phyloP scores from a whole-genome alignment of 257 asterid genomes.

The Ocimum tenuiflorum region DNA sequence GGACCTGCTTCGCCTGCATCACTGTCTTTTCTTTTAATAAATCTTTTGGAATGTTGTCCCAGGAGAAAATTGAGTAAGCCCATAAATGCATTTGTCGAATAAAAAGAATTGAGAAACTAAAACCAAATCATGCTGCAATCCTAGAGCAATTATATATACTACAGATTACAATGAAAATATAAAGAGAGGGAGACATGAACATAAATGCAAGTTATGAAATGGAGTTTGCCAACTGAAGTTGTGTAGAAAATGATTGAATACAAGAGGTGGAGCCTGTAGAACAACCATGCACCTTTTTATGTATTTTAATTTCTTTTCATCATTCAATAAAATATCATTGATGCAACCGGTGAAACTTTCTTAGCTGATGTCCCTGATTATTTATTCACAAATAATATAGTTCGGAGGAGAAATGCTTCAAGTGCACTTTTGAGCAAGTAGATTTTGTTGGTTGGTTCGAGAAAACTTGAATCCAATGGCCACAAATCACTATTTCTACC shows the following conservation, averaged over 20 bases:
- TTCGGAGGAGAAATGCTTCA: background rate
- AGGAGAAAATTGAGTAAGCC: conserved; percentile 42
- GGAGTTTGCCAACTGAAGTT: background rate
- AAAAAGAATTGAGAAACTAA: background rate
- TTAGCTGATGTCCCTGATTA: too few species aligned
- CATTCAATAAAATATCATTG: too few species aligned
- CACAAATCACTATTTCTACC: too few species aligned
- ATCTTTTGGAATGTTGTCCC: conserved; percentile 45
- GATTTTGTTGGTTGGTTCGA: conserved; percentile 12
- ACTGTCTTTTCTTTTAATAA: conserved; percentile 73
- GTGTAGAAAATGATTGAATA: background rate
- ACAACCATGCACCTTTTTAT: conserved; percentile 5
- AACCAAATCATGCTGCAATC: background rate
- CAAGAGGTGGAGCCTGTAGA: background rate
- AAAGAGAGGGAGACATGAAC: background rate
- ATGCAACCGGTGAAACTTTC: too few species aligned
- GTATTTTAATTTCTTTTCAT: background rate
- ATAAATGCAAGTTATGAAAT: background rate
- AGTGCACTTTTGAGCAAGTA: conserved; percentile 5
- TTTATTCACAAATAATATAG: too few species aligned
- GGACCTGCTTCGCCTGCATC: conserved; percentile 88
- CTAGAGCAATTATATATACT: background rate
- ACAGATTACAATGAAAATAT: background rate
- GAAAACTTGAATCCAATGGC: conserved; percentile 21
- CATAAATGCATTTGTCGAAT: conserved; percentile 41